Base-by-base conservation (phyloP, 805 yeast genomes). In the Jamesozyma piceae region DNA sequence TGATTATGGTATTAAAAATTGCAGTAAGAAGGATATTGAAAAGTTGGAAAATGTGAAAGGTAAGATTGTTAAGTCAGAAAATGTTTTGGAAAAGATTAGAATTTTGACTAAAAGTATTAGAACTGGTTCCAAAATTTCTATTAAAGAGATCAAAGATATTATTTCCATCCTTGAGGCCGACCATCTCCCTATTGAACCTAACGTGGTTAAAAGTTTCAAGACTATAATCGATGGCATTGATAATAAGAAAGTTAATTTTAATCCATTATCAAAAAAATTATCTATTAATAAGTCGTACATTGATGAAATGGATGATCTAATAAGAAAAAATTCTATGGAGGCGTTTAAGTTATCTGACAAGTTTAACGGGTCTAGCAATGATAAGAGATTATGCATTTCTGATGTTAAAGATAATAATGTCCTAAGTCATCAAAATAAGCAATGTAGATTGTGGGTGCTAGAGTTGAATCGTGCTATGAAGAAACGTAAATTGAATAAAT, bases 331-430 rank as follows among this genome's bases (percentile, higher is more conserved):
- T 32, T 40, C 42, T 2, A 18, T 39, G 2, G 44, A 47, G 10
- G 38, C 39, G 1, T 28, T 45, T 11, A 33, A 43, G 8, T 24
- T 55, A 4, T 37, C 55, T 1, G 31, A 28, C 3, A 50, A 45
- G 18, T 57, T 62, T 39, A 44, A 52, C 35, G 69, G 68, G n/a
- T 60, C 57, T 3, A 38, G 39, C 0, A 26, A 43, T 5, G 69
- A 65, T 45, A 46, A 49, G 3, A 56, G 75, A 39, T 60, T 69
- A 4, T 36, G 32, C 8, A 54, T 58, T 34, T 42, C 48, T 3
- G 64, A 60, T 8, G 65, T 57, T 5, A 52, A 51, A 26, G 53
- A 51, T 46, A 26, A 53, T 50, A 41, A 47, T 48, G 32, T 46
- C 9, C 35, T 47, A 22, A 37, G 24, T 20, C 39, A 48, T 15